Evolutionary conservation across 2,329 filamentous ascomycete species (phyloP).

Genomic region (Penicillium rolfsii): DNA sequence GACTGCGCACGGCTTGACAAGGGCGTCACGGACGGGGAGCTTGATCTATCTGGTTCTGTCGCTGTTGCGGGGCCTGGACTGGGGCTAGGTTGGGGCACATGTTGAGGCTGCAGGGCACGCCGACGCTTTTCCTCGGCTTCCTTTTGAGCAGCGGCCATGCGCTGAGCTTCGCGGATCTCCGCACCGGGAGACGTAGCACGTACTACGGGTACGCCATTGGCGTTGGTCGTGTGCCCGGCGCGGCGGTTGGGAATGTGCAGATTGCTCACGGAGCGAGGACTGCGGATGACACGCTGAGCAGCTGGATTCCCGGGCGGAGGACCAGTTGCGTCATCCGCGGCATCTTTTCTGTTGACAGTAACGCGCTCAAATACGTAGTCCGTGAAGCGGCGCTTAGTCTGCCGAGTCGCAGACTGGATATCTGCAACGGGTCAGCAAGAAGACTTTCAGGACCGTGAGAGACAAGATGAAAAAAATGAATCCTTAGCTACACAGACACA

Average conservation of each 20-base stretch:
- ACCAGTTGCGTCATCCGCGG: slow-evolving; percentile 16
- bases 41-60: slow-evolving; percentile 5
- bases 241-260: slow-evolving; percentile 26
- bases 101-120: slow-evolving; percentile 29
- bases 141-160: slow-evolving; percentile 33
- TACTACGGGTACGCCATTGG: slow-evolving; percentile 43
- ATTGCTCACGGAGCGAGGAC: slow-evolving; percentile 42
- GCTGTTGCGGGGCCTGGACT: slow-evolving; percentile 1
- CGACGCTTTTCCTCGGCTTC: slow-evolving; percentile 37
- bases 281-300: slow-evolving; percentile 34
- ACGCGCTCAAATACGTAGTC: slow-evolving; percentile 53
- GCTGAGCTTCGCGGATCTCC: slow-evolving; percentile 43
- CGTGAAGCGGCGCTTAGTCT: slow-evolving; percentile 53
- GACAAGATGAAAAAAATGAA: background rate
- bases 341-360: slow-evolving; percentile 30
- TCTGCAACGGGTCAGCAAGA: slow-evolving; percentile 36
- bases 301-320: slow-evolving; percentile 25
- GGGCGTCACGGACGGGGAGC: slow-evolving; percentile 15
- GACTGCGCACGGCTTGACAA: slow-evolving; percentile 26
- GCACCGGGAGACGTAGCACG: slow-evolving; percentile 49
- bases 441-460: background rate
- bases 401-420: slow-evolving; percentile 49
- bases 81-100: slow-evolving; percentile 13
- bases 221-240: slow-evolving; percentile 18
- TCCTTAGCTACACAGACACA: background rate